Evolutionary conservation across 768 basidiomycete species (phyloP).

Genomic region (Austroboletus festivus): DNA sequence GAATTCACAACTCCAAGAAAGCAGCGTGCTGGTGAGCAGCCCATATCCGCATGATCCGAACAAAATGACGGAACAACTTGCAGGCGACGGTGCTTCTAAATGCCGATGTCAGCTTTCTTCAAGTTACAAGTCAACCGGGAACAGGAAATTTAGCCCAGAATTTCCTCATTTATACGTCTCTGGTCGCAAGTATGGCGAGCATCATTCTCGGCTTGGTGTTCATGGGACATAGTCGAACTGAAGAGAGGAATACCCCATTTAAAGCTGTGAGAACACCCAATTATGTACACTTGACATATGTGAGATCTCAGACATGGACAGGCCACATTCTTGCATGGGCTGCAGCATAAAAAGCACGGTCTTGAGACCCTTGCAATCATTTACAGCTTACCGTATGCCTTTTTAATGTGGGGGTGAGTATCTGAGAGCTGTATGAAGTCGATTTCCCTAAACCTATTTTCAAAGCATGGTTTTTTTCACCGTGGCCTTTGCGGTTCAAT

Average conservation of each 20-base stretch:
- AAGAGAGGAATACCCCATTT: constrained; percentile 25
- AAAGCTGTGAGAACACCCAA: constrained; percentile 39
- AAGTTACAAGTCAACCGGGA: constrained; percentile 41
- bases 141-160: constrained; percentile 28
- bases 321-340: constrained; percentile 14
- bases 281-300: neutral
- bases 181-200: constrained; percentile 39
- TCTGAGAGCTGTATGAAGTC: neutral
- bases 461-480: constrained; percentile 28
- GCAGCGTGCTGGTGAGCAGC: constrained; percentile 48
- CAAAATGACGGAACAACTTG: neutral
- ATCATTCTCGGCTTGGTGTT: constrained; percentile 44
- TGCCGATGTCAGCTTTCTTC: constrained; percentile 59
- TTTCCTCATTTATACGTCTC: constrained; percentile 43
- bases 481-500: constrained; percentile 25
- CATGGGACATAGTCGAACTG: constrained; percentile 39
- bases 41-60: neutral
- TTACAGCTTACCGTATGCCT: constrained; percentile 53
- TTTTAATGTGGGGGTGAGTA: constrained; percentile 60
- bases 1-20: constrained; percentile 48
- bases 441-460: neutral
- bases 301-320: neutral
- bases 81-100: constrained; percentile 57
- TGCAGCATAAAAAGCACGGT: constrained; percentile 33
- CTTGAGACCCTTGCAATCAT: constrained; percentile 50